Evolutionary conservation across 495 filamentous ascomycete genomes (phyloP), one percentile per base, ranked within the genome.

Genomic region (Hypoxylon intermedium): DNA sequence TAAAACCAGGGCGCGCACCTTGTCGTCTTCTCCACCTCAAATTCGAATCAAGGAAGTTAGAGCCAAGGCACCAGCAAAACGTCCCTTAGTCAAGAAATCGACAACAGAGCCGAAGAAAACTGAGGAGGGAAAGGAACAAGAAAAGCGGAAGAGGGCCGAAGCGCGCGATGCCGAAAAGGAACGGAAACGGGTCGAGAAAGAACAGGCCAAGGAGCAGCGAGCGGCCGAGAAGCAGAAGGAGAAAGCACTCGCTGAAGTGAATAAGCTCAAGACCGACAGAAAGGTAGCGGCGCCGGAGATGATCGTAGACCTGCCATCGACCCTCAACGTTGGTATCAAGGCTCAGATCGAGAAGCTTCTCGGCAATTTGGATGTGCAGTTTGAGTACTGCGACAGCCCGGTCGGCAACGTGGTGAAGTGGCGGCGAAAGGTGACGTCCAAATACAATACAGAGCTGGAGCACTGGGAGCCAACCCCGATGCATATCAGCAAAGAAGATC

Each of bases 281-380:
- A 94, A 91, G 63, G 79, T 87, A 12, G 87, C 89, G 0, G 82
- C 83, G 0, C 83, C 81, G 1, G 91, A 96, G 72, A 94, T 96
- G 89, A 89, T 96, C n/a, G 79, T 91, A 3, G 88, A 92, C 71
- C 75, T 96, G 16, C 82, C 89, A 1, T 73, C 66, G 6, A 78
- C 78, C 7, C 70, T 94, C 11, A 70, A 80, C 7, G 52, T 75
- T 6, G 75, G 82, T 40, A 81, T 86, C 49, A 80, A 89, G 53
- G 69, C 78, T 11, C 79, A 83, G 5, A 70, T 90, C 5, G 80
- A 83, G 18, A 83, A 83, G 15, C 79, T 85, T 19, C 76, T 84
- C 33, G 76, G 59, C 16, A 64, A 70, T 24, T 71, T 76, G 34
- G 69, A 70, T 21, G 68, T 73, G 13, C 63, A 77, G 16, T 73